Base-by-base conservation (phyloP, 1,139 yeast species). In the Yamadazyma friedrichii region DNA sequence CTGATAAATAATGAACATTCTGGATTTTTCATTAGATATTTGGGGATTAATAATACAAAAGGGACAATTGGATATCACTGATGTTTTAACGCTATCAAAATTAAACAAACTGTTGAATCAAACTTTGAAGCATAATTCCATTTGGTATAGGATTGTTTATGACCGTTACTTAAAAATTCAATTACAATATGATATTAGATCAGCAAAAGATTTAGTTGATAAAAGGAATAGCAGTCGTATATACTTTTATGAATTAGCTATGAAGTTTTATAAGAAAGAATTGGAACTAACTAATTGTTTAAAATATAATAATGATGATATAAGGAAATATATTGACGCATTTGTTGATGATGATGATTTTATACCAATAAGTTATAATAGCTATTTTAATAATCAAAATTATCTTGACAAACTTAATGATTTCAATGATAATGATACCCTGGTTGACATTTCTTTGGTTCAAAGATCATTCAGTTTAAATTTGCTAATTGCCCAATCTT, bases 51-150 rank as follows among this genome's bases (percentile, higher is more conserved):
- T 60, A 25, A 43, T 58, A 13, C 30, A 35, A n/a, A 20, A 39
- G 9, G 65, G 66, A 2, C 27, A 32, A 3, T 44, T 63, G 30
- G 38, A 34, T 3, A 45, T 60, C 9, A 32, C 40, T 5, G 67
- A 64, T 48, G 55, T 59, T 2, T 30, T 61, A 9, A 33, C 35
- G 25, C 40, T 64, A 20, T 38, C 50, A 26, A 32, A 25, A 15
- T 40, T 52, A 4, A 51, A 48, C 39, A 38, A 39, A 15, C 31
- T 36, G 16, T 33, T 60, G 12, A 24, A 40, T n/a, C 15, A 26
- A 6, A 6, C 27, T 13, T 44, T 59, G 24, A 37, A 38, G 4
- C 47, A 50, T 29, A 47, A 53, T 31, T 41, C 44, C 26, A 43
- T 59, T 11, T 61, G 65, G 65, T 47, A 49, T 34, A 33, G 36